These are phyloP conservation scores for Piper longum DNA, from an alignment of 164 flowering plant species.

Conservation along the genomic window DNA sequence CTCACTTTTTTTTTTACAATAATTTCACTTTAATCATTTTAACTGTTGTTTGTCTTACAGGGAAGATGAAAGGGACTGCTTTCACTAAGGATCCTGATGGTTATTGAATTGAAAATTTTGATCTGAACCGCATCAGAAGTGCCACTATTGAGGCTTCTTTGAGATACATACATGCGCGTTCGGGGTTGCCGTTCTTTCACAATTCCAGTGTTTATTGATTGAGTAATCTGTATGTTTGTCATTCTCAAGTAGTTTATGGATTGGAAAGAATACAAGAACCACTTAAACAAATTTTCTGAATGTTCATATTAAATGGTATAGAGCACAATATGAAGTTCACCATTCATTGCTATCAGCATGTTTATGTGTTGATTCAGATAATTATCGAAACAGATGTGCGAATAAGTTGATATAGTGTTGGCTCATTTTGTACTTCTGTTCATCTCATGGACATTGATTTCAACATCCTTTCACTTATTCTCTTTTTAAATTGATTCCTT, in stretches of 20 bases:
- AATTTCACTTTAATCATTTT: background rate
- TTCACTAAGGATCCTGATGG: conserved; percentile 89
- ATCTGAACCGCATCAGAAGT: conserved; percentile 40
- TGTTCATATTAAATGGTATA: too few species aligned
- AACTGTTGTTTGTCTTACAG: conserved; percentile 13
- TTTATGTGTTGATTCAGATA: too few species aligned
- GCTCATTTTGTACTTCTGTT: background rate
- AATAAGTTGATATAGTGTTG: background rate
- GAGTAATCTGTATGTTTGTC: too few species aligned
- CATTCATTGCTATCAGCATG: background rate
- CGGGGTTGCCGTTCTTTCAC: background rate
- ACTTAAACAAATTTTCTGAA: too few species aligned
- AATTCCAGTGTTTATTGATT: too few species aligned
- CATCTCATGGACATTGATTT: background rate
- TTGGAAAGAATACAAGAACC: too few species aligned
- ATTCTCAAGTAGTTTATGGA: too few species aligned
- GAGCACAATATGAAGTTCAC: background rate
- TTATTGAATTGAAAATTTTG: conserved; percentile 86
- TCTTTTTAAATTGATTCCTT: background rate
- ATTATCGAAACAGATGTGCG: background rate
- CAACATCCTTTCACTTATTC: background rate
- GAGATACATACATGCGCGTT: conserved; percentile 3
- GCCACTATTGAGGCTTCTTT: conserved; percentile 29
- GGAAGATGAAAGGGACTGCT: conserved; percentile 79
- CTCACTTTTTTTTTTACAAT: background rate